Conservation (phyloP, 306 rosid genomes). For the Rosa multiflora region DNA sequence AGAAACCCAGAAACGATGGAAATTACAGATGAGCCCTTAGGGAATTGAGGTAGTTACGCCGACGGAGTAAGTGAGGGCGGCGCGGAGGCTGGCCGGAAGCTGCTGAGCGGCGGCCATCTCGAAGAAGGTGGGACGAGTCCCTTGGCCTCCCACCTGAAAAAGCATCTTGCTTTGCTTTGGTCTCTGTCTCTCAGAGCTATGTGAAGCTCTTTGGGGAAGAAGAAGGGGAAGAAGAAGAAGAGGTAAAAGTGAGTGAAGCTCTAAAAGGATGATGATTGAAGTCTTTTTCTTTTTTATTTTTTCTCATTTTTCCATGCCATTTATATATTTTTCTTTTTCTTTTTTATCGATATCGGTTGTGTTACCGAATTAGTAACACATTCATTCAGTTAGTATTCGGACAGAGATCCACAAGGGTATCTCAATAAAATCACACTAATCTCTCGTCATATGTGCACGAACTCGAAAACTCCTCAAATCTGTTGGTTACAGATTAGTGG, state of each 20-base stretch:
- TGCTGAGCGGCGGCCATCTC: conserved; percentile 99
- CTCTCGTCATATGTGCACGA: too few species aligned
- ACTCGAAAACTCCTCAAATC: too few species aligned
- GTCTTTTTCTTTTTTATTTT: too few species aligned
- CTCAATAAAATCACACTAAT: too few species aligned
- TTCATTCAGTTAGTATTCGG: too few species aligned
- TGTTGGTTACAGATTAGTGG: too few species aligned
- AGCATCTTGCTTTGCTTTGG: conserved; percentile 43
- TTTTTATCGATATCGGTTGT: too few species aligned
- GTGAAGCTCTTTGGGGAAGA: neutral
- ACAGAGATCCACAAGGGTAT: too few species aligned
- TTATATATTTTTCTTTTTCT: too few species aligned
- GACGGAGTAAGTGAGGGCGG: conserved; percentile 80
- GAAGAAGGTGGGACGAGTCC: conserved; percentile 96
- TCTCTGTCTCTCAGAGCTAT: neutral
- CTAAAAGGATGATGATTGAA: neutral
- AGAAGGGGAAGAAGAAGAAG: neutral
- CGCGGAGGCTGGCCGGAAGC: conserved; percentile 91
- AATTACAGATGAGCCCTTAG: neutral
- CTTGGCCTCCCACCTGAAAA: conserved; percentile 98
- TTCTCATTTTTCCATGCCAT: too few species aligned
- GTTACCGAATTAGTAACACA: too few species aligned
- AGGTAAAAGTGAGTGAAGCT: neutral
- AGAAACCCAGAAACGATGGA: neutral
- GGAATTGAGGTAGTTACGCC: conserved; percentile 48